Evolutionary conservation across 306 rosid species (phyloP).

Genomic region (Arachis hypogaea): DNA sequence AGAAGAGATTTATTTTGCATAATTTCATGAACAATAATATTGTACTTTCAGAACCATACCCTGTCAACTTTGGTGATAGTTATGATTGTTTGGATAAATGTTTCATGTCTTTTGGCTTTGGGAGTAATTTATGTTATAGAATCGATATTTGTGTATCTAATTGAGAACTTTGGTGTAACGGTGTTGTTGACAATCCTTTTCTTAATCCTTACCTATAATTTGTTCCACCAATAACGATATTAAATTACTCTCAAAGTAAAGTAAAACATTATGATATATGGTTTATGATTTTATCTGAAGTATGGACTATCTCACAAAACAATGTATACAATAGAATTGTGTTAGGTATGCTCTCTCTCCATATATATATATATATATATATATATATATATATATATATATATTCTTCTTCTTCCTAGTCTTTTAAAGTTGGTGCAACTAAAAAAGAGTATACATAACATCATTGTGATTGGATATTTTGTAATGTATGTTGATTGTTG

Average conservation of each 20-base stretch:
- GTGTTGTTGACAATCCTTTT: neutral
- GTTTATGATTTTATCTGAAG: neutral
- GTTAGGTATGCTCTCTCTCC: no score
- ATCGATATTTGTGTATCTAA: neutral
- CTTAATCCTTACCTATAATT: neutral
- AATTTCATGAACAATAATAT: slow-evolving; percentile 30
- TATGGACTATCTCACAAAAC: neutral
- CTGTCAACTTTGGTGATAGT: slow-evolving; percentile 26
- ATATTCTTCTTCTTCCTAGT: no score
- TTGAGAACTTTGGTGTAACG: neutral
- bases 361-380: no score
- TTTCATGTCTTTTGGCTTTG: slow-evolving; percentile 7
- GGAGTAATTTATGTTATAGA: neutral
- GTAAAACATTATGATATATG: neutral
- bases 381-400: no score
- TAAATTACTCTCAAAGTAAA: neutral
- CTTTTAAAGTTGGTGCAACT: no score
- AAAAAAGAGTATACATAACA: no score
- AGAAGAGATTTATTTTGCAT: slow-evolving; percentile 29
- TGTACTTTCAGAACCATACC: slow-evolving; percentile 26
- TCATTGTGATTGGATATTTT: no score
- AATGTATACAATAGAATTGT: no score
- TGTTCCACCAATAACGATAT: neutral
- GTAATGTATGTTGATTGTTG: no score
- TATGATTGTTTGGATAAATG: slow-evolving; percentile 31